These are phyloP conservation scores for Tolypocladium paradoxum DNA, from an alignment of 2,329 filamentous ascomycete species.

Conservation along the genomic window DNA sequence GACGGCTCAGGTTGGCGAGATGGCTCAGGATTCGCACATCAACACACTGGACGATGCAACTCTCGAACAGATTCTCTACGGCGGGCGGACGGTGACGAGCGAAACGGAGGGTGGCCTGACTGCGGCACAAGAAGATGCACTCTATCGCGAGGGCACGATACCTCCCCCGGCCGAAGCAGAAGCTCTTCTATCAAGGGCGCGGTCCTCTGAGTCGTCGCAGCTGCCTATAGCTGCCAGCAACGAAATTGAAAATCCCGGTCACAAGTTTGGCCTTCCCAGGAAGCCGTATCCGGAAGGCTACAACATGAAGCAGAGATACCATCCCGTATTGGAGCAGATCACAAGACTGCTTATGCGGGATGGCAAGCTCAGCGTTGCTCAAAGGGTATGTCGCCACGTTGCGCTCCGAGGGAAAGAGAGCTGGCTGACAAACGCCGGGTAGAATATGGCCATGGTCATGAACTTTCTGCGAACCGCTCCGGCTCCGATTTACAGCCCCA, in stretches of 20 bases:
- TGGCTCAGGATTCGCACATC: conserved; percentile 6
- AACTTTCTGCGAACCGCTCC: conserved; percentile 75
- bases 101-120: conserved; percentile 24
- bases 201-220: conserved; percentile 8
- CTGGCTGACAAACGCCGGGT: conserved; percentile 7
- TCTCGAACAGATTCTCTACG: conserved; percentile 25
- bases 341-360: conserved; percentile 86
- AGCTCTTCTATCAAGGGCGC: conserved; percentile 13
- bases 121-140: conserved; percentile 30
- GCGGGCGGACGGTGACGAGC: conserved; percentile 20
- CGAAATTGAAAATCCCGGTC: conserved; percentile 35
- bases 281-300: conserved; percentile 50
- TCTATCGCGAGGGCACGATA: conserved; percentile 32
- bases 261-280: conserved; percentile 67
- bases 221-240: conserved; percentile 6
- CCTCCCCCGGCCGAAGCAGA: conserved; percentile 23
- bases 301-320: conserved; percentile 72
- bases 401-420: not conserved
- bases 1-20: not conserved
- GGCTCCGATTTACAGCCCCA: conserved; percentile 63
- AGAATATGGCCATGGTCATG: conserved; percentile 82
- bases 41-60: conserved; percentile 22
- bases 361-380: conserved; percentile 83
- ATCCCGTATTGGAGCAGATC: conserved; percentile 74
- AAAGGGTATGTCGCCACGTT: conserved; percentile 51